Evolutionary conservation across 108 stramenopile species (phyloP), one percentile per base, ranked within the genome.

Genomic region (Cylindrotheca fusiformis): DNA sequence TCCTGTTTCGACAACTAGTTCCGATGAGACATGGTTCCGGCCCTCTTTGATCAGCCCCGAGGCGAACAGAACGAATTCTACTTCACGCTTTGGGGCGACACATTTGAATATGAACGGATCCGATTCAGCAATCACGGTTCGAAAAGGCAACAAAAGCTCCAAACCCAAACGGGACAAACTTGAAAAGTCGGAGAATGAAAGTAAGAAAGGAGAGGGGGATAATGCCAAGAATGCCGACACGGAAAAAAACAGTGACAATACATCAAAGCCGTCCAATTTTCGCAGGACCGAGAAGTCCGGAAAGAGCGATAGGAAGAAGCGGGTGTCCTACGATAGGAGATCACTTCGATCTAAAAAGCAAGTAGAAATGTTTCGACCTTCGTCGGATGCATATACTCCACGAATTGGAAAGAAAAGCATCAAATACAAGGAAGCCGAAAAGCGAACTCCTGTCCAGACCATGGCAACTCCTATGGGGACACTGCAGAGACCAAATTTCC

Each of bases 381-480:
- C 86, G 1, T 88, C 72, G 24, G 93, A 90, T 74, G 89, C 89
- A 32, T 94, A 91, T 71, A 94, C 93, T 24, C 93, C 93, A 21
- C 83, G 87, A 32, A 80, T 94, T 68, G 84, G 66, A 52, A 75
- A 75, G 44, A 86, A 88, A 52, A 65, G 68, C 20, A 77, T 87
- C 56, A 72, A 85, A 67, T 90, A 80, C 73, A 86, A 83, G 61
- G 78, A 83, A 22, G 85, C 86, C 8, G 79, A 83, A 48, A 69
- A 74, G 58, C 79, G 87, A 32, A 72, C 71, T 31, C 77, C 82
- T 0, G 82, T 85, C 12, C 81, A 81, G 46, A 79, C 77, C 23
- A 81, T 81, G 73, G 72, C 84, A 10, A 68, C 76, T 32, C 68
- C 80, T 33, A 83, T 90, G 87, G 93, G 93, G n/a, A 94, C 89